Percentiles rank a stretch among this genome's conserved stretches.
Evolutionary conservation across 306 rosid species (phyloP).

Genomic region (Clitoria ternatea): DNA sequence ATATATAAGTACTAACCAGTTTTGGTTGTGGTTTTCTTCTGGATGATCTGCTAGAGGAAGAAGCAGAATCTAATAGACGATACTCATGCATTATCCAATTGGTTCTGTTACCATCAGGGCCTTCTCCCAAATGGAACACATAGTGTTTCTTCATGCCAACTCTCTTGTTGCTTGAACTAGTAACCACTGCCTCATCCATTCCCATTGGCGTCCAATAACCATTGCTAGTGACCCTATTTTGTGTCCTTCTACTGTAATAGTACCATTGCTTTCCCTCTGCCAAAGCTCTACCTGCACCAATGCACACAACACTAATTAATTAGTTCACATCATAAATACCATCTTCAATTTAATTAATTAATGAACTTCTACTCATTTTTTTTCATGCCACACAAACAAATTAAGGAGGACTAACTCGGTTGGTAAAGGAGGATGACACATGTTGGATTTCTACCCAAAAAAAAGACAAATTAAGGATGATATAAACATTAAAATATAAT

Average conservation of each 20-base stretch:
- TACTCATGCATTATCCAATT: conserved; percentile 93
- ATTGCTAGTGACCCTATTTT: conserved; percentile 48
- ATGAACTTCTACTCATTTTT: not conserved
- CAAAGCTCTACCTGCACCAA: conserved; percentile 71
- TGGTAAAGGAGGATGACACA: too few species aligned
- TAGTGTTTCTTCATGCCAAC: conserved; percentile 77
- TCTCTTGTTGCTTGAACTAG: conserved; percentile 36
- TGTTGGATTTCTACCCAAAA: too few species aligned
- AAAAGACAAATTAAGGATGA: not conserved
- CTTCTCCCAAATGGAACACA: conserved; percentile 57
- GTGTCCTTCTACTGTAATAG: conserved; percentile 78
- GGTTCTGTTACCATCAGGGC: conserved; percentile 54
- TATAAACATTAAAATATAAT: too few species aligned
- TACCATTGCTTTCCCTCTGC: conserved; percentile 88
- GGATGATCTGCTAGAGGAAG: conserved; percentile 47
- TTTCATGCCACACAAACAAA: not conserved
- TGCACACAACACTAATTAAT: not conserved
- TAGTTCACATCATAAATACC: not conserved
- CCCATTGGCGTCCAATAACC: conserved; percentile 81
- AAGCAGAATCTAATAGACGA: conserved; percentile 52
- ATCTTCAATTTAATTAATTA: not conserved
- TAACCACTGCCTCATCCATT: conserved; percentile 59
- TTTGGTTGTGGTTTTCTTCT: conserved; percentile 57
- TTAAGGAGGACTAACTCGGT: too few species aligned
- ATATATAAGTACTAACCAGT: conserved; percentile 36